These are phyloP conservation scores for Talaromyces proteolyticus DNA, from an alignment of 495 filamentous ascomycete species.

Conservation along the genomic window DNA sequence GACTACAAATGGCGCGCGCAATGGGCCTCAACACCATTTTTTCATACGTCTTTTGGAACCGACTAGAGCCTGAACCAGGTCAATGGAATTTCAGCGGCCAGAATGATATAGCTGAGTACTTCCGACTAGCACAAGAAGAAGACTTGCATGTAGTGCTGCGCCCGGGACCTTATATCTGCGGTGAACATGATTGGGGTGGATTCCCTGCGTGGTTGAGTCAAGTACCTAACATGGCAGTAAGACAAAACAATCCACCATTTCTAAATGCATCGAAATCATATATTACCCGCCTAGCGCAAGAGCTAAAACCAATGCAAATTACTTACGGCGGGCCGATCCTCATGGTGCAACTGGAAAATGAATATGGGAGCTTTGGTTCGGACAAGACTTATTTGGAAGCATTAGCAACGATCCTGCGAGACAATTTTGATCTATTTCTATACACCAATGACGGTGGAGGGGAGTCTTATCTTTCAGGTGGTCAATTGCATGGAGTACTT, in stretches of 20 bases:
- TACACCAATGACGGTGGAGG: conserved; percentile 43
- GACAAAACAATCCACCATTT: conserved; percentile 28
- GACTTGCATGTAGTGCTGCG: conserved; percentile 35
- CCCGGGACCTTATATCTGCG: conserved; percentile 42
- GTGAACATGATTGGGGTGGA: conserved; percentile 44
- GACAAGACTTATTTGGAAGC: conserved; percentile 31
- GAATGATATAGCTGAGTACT: conserved; percentile 35
- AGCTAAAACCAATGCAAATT: conserved; percentile 23
- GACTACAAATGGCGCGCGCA: not conserved
- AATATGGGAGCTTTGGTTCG: conserved; percentile 39
- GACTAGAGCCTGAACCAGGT: conserved; percentile 29
- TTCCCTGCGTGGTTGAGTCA: conserved; percentile 37
- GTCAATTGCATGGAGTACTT: conserved; percentile 31
- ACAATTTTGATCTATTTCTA: conserved; percentile 29
- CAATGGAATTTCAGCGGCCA: conserved; percentile 21
- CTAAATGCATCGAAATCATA: conserved; percentile 28
- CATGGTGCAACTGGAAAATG: conserved; percentile 45
- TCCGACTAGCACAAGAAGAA: conserved; percentile 33
- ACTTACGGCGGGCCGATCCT: conserved; percentile 37
- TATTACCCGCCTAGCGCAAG: conserved; percentile 24
- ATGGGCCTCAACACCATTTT: not conserved
- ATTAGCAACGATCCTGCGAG: conserved; percentile 26
- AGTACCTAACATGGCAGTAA: conserved; percentile 30
- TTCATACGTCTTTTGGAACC: conserved; percentile 30
- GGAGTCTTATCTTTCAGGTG: conserved; percentile 30